Conservation (phyloP, 768 basidiomycete genomes). For the Pleurotus eryngii region DNA sequence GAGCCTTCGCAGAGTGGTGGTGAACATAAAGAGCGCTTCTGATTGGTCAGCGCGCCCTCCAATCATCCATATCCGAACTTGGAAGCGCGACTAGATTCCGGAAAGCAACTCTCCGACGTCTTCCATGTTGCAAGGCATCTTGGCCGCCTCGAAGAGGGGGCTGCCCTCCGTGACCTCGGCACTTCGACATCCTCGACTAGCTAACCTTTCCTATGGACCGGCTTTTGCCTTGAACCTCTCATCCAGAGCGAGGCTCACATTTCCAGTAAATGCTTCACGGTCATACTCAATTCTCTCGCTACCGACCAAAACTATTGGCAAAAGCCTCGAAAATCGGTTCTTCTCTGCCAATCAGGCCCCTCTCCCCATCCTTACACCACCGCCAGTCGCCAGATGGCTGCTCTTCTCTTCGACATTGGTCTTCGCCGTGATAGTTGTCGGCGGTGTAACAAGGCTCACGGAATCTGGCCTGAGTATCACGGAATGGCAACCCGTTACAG, state of each 20-base stretch:
- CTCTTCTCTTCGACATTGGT: slow-evolving; percentile 81
- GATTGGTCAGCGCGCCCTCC: neutral
- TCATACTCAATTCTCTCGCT: neutral
- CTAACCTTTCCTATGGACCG: neutral
- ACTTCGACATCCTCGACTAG: neutral
- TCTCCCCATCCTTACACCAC: slow-evolving; percentile 60
- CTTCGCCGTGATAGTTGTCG: slow-evolving; percentile 90
- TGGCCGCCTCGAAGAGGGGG: slow-evolving; percentile 1
- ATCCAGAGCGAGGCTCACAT: neutral
- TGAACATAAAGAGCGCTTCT: slow-evolving; percentile 3
- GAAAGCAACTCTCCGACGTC: neutral
- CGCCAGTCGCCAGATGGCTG: slow-evolving; percentile 81
- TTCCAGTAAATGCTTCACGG: neutral
- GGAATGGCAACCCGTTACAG: slow-evolving; percentile 94
- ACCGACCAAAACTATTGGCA: neutral
- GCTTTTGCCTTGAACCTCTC: neutral
- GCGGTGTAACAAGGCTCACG: slow-evolving; percentile 93
- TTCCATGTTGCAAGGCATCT: neutral
- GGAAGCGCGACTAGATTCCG: neutral
- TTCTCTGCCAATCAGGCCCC: slow-evolving; percentile 11
- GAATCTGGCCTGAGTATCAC: slow-evolving; percentile 98
- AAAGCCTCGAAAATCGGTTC: slow-evolving; percentile 1
- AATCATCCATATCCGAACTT: neutral
- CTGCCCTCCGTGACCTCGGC: neutral
- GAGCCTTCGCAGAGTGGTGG: slow-evolving; percentile 30